These are phyloP conservation scores for Calamus simplicifolius DNA, from an alignment of 176 grass and related monocot genomes.

Conservation along the genomic window DNA sequence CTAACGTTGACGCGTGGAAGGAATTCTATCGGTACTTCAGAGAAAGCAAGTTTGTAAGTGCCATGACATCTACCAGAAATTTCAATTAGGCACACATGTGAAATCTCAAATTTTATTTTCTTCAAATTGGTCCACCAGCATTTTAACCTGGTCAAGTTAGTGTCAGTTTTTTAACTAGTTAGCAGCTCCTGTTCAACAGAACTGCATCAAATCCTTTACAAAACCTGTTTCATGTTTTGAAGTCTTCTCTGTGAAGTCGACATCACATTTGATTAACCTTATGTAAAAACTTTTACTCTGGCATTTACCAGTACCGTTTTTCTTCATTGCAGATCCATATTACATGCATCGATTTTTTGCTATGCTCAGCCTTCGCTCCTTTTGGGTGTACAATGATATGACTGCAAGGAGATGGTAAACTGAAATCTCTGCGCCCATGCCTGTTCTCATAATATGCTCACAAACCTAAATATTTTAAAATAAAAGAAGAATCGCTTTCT, in stretches of 20 bases:
- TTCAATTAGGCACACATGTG: not conserved
- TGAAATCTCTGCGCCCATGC: conserved; percentile 17
- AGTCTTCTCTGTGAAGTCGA: not conserved
- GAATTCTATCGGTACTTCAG: conserved; percentile 78
- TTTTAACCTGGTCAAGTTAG: not conserved
- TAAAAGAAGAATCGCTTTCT: not conserved
- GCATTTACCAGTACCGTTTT: conserved; percentile 7
- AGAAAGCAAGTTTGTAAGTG: conserved; percentile 90
- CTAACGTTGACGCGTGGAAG: conserved; percentile 60
- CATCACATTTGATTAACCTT: not conserved
- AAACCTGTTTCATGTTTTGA: too few relatives aligned
- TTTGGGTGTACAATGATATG: conserved; percentile 97
- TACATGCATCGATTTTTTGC: conserved; percentile 62
- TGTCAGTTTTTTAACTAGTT: too few relatives aligned
- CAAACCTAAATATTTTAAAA: not conserved
- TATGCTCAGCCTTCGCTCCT: conserved; percentile 63
- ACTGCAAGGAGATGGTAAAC: conserved; percentile 64
- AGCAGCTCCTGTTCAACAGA: too few relatives aligned
- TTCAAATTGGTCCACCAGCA: too few relatives aligned
- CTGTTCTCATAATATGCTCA: not conserved
- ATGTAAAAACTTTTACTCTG: conserved; percentile 5
- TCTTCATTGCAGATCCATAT: conserved; percentile 62
- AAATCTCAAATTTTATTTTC: conserved; percentile 7
- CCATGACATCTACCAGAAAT: not conserved
- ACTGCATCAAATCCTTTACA: too few relatives aligned